Percentiles rank a stretch among this genome's conserved stretches.
Evolutionary conservation across 1,284 basidiomycete genomes (phyloP).

Genomic region (Marasmius fiardii): DNA sequence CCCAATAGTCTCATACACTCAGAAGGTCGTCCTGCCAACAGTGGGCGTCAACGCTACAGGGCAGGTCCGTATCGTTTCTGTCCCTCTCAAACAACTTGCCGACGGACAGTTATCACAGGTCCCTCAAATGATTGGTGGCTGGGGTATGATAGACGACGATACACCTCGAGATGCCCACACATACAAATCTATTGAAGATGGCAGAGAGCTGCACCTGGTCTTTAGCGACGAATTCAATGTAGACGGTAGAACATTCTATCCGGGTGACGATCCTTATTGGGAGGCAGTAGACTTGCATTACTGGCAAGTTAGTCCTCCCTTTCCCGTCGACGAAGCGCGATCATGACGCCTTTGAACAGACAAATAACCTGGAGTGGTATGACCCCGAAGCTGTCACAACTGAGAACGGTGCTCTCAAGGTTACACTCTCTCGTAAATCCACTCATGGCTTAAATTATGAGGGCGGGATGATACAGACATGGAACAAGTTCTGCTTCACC

Average conservation of each 20-base stretch:
- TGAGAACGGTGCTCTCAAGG: conserved; percentile 7
- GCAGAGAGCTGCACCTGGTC: conserved; percentile 23
- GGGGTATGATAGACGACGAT: conserved; percentile 47
- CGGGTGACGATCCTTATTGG: conserved; percentile 19
- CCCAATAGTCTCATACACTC: background rate
- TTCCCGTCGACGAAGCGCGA: background rate
- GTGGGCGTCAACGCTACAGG: conserved; percentile 1
- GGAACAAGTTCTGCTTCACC: conserved; percentile 68
- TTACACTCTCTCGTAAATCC: conserved; percentile 13
- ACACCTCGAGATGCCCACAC: conserved; percentile 43
- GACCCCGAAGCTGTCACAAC: conserved; percentile 14
- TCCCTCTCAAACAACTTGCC: background rate
- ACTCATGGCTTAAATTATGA: conserved; percentile 19
- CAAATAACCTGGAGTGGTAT: conserved; percentile 44
- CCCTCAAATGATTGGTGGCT: conserved; percentile 34
- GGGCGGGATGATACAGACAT: conserved; percentile 35
- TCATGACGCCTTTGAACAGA: conserved; percentile 6
- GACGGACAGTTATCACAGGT: conserved; percentile 20
- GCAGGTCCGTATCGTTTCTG: conserved; percentile 12
- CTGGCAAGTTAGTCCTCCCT: conserved; percentile 32
- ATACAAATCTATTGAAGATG: conserved; percentile 38
- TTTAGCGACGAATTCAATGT: conserved; percentile 67
- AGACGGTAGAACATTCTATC: conserved; percentile 54
- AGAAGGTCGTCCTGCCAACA: background rate
- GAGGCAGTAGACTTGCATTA: conserved; percentile 45